A percentile compares a stretch with the other conserved stretches of the same genome.
phyloP scores from a whole-genome alignment of 331 rosid genomes.

The Saraca asoca region DNA sequence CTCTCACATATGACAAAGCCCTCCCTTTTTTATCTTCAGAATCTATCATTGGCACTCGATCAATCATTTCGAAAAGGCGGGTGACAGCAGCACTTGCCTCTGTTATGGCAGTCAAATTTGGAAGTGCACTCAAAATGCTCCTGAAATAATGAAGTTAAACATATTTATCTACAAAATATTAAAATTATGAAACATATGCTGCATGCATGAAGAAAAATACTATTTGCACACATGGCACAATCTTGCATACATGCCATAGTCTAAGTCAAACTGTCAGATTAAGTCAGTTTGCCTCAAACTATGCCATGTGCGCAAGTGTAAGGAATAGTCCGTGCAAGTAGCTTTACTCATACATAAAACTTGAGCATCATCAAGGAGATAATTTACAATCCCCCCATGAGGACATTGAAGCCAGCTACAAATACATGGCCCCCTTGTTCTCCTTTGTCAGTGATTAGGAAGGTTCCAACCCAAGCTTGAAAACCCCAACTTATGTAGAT shows the following conservation, averaged over 20 bases:
- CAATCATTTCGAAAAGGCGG: slow-evolving; percentile 75
- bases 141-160: slow-evolving; percentile 45
- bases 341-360: not conserved
- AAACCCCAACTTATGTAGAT: slow-evolving; percentile 87
- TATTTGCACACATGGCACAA: no score
- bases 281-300: no score
- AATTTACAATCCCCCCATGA: slow-evolving; percentile 96
- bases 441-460: slow-evolving; percentile 61
- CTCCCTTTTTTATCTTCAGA: slow-evolving; percentile 72
- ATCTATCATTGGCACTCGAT: slow-evolving; percentile 66
- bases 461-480: slow-evolving; percentile 93
- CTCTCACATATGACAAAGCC: slow-evolving; percentile 79
- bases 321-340: no score
- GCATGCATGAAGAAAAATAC: no score
- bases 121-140: slow-evolving; percentile 90
- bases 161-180: slow-evolving; percentile 24
- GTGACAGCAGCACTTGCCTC: slow-evolving; percentile 75
- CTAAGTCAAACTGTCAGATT: no score
- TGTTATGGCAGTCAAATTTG: slow-evolving; percentile 76
- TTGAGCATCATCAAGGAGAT: slow-evolving; percentile 11
- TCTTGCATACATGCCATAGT: no score
- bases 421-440: slow-evolving; percentile 85
- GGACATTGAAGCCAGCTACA: slow-evolving; percentile 79
- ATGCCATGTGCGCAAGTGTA: no score
- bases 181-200: not conserved